phyloP scores from a whole-genome alignment of 306 rosid genomes.

The Pueraria montana region DNA sequence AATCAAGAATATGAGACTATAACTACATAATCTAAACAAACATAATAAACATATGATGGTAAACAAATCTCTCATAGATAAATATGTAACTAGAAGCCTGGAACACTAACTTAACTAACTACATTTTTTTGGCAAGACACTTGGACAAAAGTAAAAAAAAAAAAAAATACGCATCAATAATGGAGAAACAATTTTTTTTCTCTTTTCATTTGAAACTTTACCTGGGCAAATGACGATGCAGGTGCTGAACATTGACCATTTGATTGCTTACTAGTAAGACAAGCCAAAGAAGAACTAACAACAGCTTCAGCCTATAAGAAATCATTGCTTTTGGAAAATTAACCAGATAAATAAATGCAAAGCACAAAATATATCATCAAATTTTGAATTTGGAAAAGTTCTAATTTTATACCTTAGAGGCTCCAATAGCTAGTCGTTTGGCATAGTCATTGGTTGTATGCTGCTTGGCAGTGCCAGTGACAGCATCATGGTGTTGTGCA shows the following conservation, averaged over 20 bases:
- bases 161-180: no score
- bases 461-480: constrained; percentile 81
- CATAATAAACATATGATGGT: no score
- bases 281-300: constrained; percentile 74
- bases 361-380: neutral
- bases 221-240: constrained; percentile 66
- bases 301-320: constrained; percentile 73
- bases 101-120: no score
- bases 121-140: neutral
- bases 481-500: constrained; percentile 91
- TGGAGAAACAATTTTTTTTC: no score
- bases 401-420: constrained; percentile 62
- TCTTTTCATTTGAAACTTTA: constrained; percentile 27
- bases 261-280: constrained; percentile 61
- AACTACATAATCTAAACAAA: constrained; percentile 8
- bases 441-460: constrained; percentile 89
- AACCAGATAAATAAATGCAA: neutral
- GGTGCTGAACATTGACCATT: constrained; percentile 50
- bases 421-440: constrained; percentile 77
- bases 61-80: no score
- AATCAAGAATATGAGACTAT: constrained; percentile 29
- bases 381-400: neutral
- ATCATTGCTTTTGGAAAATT: neutral
- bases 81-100: no score
- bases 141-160: neutral